A percentile compares a stretch with the other conserved stretches of the same genome.
phyloP scores from a whole-genome alignment of 495 filamentous ascomycete species.

The Tuber indicum region DNA sequence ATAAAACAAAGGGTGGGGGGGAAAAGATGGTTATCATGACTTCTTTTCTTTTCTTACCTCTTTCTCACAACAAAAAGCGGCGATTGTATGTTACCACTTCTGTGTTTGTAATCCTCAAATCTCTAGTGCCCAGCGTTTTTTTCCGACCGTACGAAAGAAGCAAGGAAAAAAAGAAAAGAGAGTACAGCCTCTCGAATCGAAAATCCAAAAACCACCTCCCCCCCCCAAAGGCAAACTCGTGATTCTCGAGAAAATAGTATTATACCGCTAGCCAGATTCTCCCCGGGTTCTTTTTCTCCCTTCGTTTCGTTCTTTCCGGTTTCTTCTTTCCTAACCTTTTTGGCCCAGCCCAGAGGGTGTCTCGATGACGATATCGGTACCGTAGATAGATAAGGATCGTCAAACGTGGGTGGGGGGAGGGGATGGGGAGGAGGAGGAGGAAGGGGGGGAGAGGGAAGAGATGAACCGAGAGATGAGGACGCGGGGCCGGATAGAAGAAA shows the following conservation, averaged over 20 bases:
- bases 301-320: conserved; percentile 8
- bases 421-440: conserved; percentile 7
- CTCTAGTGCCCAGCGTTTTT: not conserved
- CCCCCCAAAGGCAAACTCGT: conserved; percentile 9
- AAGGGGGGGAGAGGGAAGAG: conserved; percentile 7
- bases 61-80: conserved; percentile 6
- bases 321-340: conserved; percentile 22
- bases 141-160: conserved; percentile 2
- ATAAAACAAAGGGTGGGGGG: conserved; percentile 10
- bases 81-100: conserved; percentile 22
- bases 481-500: conserved; percentile 14
- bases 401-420: not conserved
- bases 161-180: conserved; percentile 9
- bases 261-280: not conserved
- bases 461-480: conserved; percentile 11
- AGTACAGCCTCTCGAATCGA: conserved; percentile 26
- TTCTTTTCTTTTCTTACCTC: conserved; percentile 16
- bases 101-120: conserved; percentile 22
- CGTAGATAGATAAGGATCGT: not conserved
- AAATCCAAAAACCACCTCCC: conserved; percentile 10
- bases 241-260: not conserved
- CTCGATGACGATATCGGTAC: not conserved
- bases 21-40: conserved; percentile 8
- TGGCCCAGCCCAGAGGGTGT: conserved; percentile 30
- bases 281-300: not conserved